Percentiles rank a stretch among this genome's conserved stretches.
phyloP scores from a whole-genome alignment of 768 basidiomycete species.

The Pleurotus giganteus region DNA sequence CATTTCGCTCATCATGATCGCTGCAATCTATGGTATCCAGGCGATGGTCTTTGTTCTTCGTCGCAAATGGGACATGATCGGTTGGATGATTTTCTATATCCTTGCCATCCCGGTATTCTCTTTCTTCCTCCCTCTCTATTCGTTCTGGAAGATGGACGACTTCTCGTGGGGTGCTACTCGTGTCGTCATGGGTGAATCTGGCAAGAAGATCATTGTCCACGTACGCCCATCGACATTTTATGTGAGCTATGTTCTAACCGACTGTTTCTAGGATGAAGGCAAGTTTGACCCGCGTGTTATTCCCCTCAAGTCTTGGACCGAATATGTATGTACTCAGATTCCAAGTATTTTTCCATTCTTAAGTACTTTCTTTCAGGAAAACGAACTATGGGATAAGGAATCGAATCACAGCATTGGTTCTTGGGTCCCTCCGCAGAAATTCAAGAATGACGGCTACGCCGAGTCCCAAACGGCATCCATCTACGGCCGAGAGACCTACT shows the following conservation, averaged over 20 bases:
- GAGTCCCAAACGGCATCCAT: conserved; percentile 78
- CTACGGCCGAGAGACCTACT: conserved; percentile 86
- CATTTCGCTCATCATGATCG: conserved; percentile 89
- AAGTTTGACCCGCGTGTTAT: conserved; percentile 94
- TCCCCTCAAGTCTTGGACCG: conserved; percentile 95
- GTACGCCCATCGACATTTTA: conserved; percentile 41
- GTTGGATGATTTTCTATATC: conserved; percentile 97
- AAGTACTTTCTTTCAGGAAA: conserved; percentile 53
- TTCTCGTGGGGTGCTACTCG: conserved; percentile 96
- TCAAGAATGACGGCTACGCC: conserved; percentile 70
- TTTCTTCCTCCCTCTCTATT: conserved; percentile 89
- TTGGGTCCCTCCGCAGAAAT: conserved; percentile 79
- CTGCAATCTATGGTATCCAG: conserved; percentile 92
- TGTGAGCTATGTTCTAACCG: conserved; percentile 6
- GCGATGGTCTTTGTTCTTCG: conserved; percentile 89
- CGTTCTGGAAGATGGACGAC: conserved; percentile 98
- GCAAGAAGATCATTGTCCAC: conserved; percentile 94
- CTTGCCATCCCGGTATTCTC: conserved; percentile 92
- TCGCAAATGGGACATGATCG: conserved; percentile 98
- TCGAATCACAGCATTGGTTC: conserved; percentile 94
- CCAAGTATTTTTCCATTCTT: neutral
- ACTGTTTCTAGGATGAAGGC: conserved; percentile 77
- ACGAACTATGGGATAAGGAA: conserved; percentile 97
- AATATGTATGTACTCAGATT: conserved; percentile 62
- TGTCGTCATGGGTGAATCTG: conserved; percentile 89